Evolutionary conservation across 169 alveolate genomes (phyloP), one percentile per base, ranked within the genome.

Genomic region (Plasmodium billcollinsi): DNA sequence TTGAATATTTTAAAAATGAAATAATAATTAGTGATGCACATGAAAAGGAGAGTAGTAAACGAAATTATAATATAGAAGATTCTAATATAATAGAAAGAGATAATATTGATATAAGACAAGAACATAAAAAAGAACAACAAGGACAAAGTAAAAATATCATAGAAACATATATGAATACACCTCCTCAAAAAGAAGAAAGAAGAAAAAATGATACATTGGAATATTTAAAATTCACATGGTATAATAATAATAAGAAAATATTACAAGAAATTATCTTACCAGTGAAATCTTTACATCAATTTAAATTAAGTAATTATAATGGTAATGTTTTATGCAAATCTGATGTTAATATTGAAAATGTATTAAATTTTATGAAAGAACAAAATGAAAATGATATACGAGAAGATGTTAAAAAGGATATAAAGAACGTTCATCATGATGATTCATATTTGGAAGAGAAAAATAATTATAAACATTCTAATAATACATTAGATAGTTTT

Each of bases 311-410:
- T 61, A 52, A 73, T 14, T 7, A 52, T 50, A 71, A 86, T 9
- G 73, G 88, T 33, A 56, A 86, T 59, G 43, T 71, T 50, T 24
- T 61, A 29, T 86, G 92, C 61, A 74, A 86, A 15, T 21, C 76
- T 14, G 63, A 67, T 69, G 63, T 14, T 29, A 63, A 83, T 72
- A 83, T 83, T 67, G 39, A 52, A 49, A 49, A 78, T 67, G 43
- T 75, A 18, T 9, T 75, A 20, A 65, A 78, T 9, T 62, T 33
- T 52, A 47, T 86, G 21, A 62, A 39, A 71, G 29, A 21, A 2
- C 63, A 5, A 26, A 29, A 47, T 24, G 75, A 67, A 12, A 62
- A 21, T 15, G 21, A 67, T 33, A 47, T 33, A 67, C 18, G 4
- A 39, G 15, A 67, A 67, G 24, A 67, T 11, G n/a, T 2, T 15